Percentiles rank a stretch among this genome's conserved stretches.
Evolutionary conservation across 257 asterid genomes (phyloP).

Genomic region (Voacanga thouarsii): DNA sequence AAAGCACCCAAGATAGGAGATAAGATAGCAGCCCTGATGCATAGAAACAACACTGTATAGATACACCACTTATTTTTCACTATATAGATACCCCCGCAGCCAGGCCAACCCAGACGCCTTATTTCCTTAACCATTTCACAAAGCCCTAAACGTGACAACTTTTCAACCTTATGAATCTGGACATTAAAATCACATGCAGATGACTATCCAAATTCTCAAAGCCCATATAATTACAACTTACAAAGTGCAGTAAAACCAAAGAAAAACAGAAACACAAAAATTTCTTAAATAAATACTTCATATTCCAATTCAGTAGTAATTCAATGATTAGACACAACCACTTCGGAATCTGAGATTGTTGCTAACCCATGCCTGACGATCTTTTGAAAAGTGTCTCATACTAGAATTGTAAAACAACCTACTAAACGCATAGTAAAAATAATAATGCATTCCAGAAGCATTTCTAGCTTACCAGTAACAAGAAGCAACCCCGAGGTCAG

Average conservation of each 20-base stretch:
- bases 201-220: not conserved
- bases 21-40: too few species aligned
- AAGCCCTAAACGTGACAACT: not conserved
- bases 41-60: too few species aligned
- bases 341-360: not conserved
- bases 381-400: too few species aligned
- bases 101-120: not conserved
- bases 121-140: not conserved
- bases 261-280: too few species aligned
- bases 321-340: not conserved
- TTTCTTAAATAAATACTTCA: not conserved
- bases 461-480: conserved; percentile 21
- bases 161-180: not conserved
- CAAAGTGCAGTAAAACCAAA: not conserved
- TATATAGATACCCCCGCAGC: not conserved
- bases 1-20: too few species aligned
- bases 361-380: not conserved
- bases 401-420: not conserved
- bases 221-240: not conserved
- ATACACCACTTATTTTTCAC: too few species aligned
- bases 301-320: not conserved
- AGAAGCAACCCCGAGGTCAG: conserved; percentile 30
- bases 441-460: not conserved
- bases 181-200: too few species aligned
- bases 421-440: rapidly evolving